Percentiles rank a stretch among this genome's conserved stretches.
These are phyloP conservation scores for Gamsiella multidivaricata DNA, from an alignment of 192 early-diverging fungal genomes.

Conservation along the genomic window DNA sequence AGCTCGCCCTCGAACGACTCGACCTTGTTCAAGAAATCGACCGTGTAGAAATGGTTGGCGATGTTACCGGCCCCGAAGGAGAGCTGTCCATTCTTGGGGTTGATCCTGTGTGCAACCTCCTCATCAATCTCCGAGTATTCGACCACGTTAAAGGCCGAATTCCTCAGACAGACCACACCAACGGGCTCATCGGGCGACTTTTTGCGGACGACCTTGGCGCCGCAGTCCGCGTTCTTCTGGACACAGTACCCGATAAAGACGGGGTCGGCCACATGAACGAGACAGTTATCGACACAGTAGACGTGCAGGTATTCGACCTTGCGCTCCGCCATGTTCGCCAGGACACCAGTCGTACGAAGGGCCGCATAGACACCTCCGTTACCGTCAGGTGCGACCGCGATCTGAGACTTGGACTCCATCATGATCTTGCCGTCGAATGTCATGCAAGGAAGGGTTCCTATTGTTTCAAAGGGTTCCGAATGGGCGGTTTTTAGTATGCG, in stretches of 20 bases:
- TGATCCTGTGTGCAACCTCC: slow-evolving; percentile 73
- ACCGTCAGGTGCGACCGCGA: slow-evolving; percentile 88
- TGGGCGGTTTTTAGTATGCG: not conserved
- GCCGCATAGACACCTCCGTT: slow-evolving; percentile 98
- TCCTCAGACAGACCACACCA: slow-evolving; percentile 93
- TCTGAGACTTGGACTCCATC: slow-evolving; percentile 81
- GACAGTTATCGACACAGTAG: slow-evolving; percentile 98
- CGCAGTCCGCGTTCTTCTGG: slow-evolving; percentile 90
- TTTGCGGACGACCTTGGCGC: slow-evolving; percentile 96
- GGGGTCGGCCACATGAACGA: slow-evolving; percentile 96
- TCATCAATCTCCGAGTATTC: slow-evolving; percentile 96
- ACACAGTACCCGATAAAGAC: slow-evolving; percentile 95
- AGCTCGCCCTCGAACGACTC: slow-evolving; percentile 85
- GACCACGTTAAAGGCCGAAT: slow-evolving; percentile 86
- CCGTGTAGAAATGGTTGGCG: slow-evolving; percentile 98
- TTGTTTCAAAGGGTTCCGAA: not conserved
- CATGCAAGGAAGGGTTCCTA: slow-evolving; percentile 92
- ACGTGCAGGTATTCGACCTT: slow-evolving; percentile 91
- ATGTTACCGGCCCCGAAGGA: slow-evolving; percentile 95
- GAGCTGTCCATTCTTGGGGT: slow-evolving; percentile 77
- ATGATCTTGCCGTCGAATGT: slow-evolving; percentile 93
- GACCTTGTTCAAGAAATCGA: slow-evolving; percentile 88
- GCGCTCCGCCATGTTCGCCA: slow-evolving; percentile 82
- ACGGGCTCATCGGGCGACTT: slow-evolving; percentile 87
- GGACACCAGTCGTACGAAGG: slow-evolving; percentile 82